Evolutionary conservation across 2,329 filamentous ascomycete species (phyloP).

Genomic region (Aspergillus puulaauensis): DNA sequence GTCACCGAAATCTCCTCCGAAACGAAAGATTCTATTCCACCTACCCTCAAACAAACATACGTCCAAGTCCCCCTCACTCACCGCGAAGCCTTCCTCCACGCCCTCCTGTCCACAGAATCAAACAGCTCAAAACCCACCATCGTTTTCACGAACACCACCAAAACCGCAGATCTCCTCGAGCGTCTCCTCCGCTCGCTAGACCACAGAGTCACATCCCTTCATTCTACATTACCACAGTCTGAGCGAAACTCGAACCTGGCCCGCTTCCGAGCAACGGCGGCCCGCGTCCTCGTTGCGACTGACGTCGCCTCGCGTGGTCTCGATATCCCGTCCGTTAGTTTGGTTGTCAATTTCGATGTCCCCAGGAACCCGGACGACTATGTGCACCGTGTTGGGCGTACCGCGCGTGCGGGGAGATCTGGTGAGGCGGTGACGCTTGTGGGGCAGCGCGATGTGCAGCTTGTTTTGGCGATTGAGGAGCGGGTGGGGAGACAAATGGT

Average conservation of each 20-base stretch:
- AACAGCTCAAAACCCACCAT: slow-evolving; percentile 79
- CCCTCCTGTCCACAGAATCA: slow-evolving; percentile 74
- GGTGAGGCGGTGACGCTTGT: slow-evolving; percentile 86
- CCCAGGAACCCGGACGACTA: slow-evolving; percentile 97
- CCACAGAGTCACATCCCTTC: slow-evolving; percentile 87
- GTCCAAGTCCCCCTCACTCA: slow-evolving; percentile 87
- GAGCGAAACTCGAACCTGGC: slow-evolving; percentile 85
- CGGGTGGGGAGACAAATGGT: slow-evolving; percentile 77
- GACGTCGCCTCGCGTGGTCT: slow-evolving; percentile 93
- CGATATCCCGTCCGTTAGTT: slow-evolving; percentile 85
- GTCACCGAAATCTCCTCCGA: slow-evolving; percentile 79
- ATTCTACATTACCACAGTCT: slow-evolving; percentile 81
- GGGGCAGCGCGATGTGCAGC: slow-evolving; percentile 86
- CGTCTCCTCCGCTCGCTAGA: slow-evolving; percentile 81
- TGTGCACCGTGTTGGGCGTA: slow-evolving; percentile 93
- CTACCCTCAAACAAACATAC: slow-evolving; percentile 79
- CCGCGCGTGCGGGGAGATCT: slow-evolving; percentile 81
- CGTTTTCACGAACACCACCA: slow-evolving; percentile 90
- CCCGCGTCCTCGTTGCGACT: slow-evolving; percentile 87
- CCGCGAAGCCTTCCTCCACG: slow-evolving; percentile 91
- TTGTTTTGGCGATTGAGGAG: slow-evolving; percentile 86
- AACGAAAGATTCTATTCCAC: slow-evolving; percentile 70
- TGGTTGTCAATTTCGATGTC: slow-evolving; percentile 95
- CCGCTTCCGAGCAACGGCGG: slow-evolving; percentile 85
- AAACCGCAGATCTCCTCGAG: slow-evolving; percentile 84